Conservation (phyloP, 148 eudicot genomes). For the Fallopia convolvulus region DNA sequence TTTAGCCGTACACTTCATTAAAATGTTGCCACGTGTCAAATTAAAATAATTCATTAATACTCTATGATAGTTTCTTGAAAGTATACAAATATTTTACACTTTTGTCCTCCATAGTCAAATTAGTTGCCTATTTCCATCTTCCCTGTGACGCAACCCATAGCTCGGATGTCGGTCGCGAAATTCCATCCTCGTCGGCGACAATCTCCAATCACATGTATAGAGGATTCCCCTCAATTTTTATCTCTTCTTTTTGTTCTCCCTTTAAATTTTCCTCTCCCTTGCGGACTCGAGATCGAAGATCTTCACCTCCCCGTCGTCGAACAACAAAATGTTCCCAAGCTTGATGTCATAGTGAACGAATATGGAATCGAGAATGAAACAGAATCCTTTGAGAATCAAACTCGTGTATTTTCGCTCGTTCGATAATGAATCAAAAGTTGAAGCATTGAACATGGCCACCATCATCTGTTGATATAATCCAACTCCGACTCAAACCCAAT, state of each 20-base stretch:
- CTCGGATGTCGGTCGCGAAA: constrained; percentile 52
- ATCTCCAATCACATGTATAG: constrained; percentile 62
- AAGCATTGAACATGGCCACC: constrained; percentile 4
- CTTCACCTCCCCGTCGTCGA: constrained; percentile 4
- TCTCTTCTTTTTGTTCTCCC: background rate
- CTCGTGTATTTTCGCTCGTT: constrained; percentile 7
- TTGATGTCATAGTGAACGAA: constrained; percentile 19
- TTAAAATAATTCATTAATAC: too few species aligned
- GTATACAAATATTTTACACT: too few species aligned
- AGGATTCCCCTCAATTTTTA: constrained; percentile 45
- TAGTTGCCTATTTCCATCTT: constrained; percentile 26
- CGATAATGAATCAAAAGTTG: background rate
- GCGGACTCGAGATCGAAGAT: constrained; percentile 16
- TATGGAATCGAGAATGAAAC: constrained; percentile 10
- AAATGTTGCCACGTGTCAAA: too few species aligned
- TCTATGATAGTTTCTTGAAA: too few species aligned
- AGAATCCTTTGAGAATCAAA: constrained; percentile 9
- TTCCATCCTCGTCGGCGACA: constrained; percentile 26
- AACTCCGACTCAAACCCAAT: too few species aligned
- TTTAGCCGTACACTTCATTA: too few species aligned
- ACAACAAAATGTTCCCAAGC: constrained; percentile 13
- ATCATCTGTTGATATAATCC: background rate
- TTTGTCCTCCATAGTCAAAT: too few species aligned
- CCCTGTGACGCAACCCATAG: constrained; percentile 45
- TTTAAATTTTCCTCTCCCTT: constrained; percentile 2